Evolutionary conservation across 805 yeast genomes (phyloP), one percentile per base, ranked within the genome.

Genomic region (Danielia oregonensis): DNA sequence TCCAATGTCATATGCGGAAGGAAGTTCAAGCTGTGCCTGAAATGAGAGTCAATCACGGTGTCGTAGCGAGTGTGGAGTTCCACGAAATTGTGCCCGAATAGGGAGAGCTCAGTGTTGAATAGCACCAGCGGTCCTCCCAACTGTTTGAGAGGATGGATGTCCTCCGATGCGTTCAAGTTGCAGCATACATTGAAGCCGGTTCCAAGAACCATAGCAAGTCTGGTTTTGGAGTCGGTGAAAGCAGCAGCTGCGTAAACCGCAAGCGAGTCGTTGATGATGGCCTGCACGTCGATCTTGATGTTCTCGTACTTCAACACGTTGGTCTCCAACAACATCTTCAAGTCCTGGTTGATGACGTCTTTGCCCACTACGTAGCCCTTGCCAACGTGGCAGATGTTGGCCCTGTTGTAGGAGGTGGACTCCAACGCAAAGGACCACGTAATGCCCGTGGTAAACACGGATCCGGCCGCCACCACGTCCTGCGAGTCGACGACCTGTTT

Each of bases 121-220:
- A 76, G 52, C 30, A 29, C 24, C 8, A 24, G 19, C 24, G 40
- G 37, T 29, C 23, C 29, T 10, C 32, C 43, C 16, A 45, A 29
- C 13, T 24, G 40, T 33, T 47, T 47, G 6, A 9, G 8, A 11
- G 16, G 11, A n/a, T 49, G 54, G 24, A 57, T 39, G 6, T 46
- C 25, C 2, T 40, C 31, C 7, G 36, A 28, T 17, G 52, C 42
- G 6, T 44, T 45, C 21, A 59, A 53, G 17, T 61, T 46, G 59
- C 76, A 62, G 57, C 78, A 76, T 23, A 76, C 54, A 46, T 82
- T 82, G 34, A 76, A 55, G 1, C 89, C 89, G 3, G 89, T 82
- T 1, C 89, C 88, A 32, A 81, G 54, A 3, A 82, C 83, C 44
- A 82, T 44, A 0, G 84, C 82, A 29, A 80, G 46, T 36, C 59